Conservation (phyloP, 352 stramenopile genomes). For the Pythium plurisporium region DNA sequence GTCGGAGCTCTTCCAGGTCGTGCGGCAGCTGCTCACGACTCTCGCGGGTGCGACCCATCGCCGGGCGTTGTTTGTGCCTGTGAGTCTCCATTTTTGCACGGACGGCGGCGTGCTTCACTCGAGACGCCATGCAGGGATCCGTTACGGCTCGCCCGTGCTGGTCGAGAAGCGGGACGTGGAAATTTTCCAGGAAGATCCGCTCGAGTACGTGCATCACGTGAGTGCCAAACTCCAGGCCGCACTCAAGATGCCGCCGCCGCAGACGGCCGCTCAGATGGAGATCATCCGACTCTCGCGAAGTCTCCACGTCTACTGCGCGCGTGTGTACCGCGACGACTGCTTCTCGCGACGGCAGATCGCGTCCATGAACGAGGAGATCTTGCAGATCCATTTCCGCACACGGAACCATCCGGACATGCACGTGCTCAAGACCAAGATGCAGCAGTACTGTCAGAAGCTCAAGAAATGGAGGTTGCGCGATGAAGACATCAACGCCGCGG, state of each 20-base stretch:
- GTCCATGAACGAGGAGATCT: slow-evolving; percentile 77
- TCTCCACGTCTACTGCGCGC: slow-evolving; percentile 67
- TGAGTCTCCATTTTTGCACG: slow-evolving; percentile 61
- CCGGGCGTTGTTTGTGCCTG: slow-evolving; percentile 52
- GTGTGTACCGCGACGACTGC: slow-evolving; percentile 59
- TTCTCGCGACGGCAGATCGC: slow-evolving; percentile 68
- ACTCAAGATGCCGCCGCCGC: slow-evolving; percentile 54
- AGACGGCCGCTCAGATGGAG: slow-evolving; percentile 58
- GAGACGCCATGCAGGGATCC: slow-evolving; percentile 47
- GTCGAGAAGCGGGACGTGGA: slow-evolving; percentile 51
- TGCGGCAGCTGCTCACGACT: slow-evolving; percentile 45
- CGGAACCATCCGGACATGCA: slow-evolving; percentile 67
- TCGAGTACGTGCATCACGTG: slow-evolving; percentile 61
- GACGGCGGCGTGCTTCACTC: slow-evolving; percentile 41
- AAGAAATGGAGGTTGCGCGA: slow-evolving; percentile 60
- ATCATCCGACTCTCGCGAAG: slow-evolving; percentile 60
- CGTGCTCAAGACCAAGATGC: slow-evolving; percentile 63
- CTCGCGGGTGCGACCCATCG: slow-evolving; percentile 34
- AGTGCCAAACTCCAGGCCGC: slow-evolving; percentile 47
- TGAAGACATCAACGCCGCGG: slow-evolving; percentile 66
- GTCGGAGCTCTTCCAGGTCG: slow-evolving; percentile 46
- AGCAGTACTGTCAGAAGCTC: slow-evolving; percentile 48
- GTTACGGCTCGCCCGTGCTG: slow-evolving; percentile 61
- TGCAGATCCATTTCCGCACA: slow-evolving; percentile 75
- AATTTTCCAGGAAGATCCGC: slow-evolving; percentile 56